A percentile compares a stretch with the other conserved stretches of the same genome.
Evolutionary conservation across 768 basidiomycete species (phyloP).

Genomic region (Boletales sp.): DNA sequence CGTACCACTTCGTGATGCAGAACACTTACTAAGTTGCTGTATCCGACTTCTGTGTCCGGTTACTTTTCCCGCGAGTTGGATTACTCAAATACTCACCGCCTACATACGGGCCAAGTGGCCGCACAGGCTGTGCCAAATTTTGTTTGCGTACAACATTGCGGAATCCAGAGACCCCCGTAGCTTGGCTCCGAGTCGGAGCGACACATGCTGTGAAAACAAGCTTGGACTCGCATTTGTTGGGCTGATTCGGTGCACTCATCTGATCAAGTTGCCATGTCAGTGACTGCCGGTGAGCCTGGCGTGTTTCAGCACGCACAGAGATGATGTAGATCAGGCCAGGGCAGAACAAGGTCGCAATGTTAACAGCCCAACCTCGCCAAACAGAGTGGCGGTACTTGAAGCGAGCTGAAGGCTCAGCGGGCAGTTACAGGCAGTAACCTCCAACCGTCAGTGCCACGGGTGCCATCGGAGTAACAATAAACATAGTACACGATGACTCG

Average conservation of each 20-base stretch:
- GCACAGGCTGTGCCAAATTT: slow-evolving; percentile 19
- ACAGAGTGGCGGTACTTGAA: slow-evolving; percentile 2
- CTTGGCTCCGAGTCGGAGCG: not conserved
- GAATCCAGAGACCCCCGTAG: slow-evolving; percentile 2
- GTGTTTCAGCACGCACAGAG: slow-evolving; percentile 18
- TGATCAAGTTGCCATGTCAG: not conserved
- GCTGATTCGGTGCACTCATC: too few relatives aligned
- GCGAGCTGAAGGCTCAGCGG: too few relatives aligned
- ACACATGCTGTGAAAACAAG: not conserved
- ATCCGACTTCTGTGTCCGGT: not conserved
- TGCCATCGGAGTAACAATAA: slow-evolving; percentile 15
- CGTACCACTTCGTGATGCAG: too few relatives aligned
- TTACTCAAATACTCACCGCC: slow-evolving; percentile 17
- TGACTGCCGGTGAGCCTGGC: not conserved
- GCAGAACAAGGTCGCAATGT: slow-evolving; percentile 25
- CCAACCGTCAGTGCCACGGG: slow-evolving; percentile 15
- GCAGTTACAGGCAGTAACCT: too few relatives aligned
- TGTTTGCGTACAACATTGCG: not conserved
- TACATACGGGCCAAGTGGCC: slow-evolving; percentile 20
- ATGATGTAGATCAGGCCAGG: slow-evolving; percentile 1
- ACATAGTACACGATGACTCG: not conserved
- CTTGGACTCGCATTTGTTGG: not conserved
- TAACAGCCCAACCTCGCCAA: slow-evolving; percentile 20
- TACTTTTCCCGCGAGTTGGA: slow-evolving; percentile 16
- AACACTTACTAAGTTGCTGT: slow-evolving; percentile 15